These are phyloP conservation scores for Stevia rebaudiana DNA, from an alignment of 140 eudicot genomes.

Conservation along the genomic window DNA sequence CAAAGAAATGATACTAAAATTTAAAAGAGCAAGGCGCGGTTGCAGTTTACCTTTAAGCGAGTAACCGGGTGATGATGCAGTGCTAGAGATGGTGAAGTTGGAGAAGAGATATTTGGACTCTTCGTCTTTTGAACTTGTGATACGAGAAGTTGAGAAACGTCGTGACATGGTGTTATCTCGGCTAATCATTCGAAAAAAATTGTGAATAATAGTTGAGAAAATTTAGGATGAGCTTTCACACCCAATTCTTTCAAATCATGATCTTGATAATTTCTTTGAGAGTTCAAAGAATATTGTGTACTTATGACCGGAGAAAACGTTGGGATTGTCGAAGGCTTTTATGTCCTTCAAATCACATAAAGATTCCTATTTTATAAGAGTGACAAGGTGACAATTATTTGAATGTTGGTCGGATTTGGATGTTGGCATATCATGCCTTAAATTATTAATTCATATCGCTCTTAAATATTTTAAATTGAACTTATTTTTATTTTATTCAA, in stretches of 20 bases:
- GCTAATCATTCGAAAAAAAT: constrained; percentile 56
- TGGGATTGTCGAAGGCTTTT: constrained; percentile 12
- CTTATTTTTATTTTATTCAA: too few relatives aligned
- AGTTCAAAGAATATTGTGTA: constrained; percentile 26
- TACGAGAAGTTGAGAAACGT: constrained; percentile 65
- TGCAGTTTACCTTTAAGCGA: constrained; percentile 43
- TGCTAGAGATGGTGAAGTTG: constrained; percentile 71
- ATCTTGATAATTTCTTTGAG: constrained; percentile 38
- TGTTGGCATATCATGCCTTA: constrained; percentile 19
- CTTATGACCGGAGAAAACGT: constrained; percentile 18
- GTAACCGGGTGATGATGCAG: constrained; percentile 91
- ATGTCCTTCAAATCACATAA: constrained; percentile 14
- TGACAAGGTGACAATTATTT: constrained; percentile 21
- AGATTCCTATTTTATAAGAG: constrained; percentile 21
- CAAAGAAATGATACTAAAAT: too few relatives aligned
- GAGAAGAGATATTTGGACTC: constrained; percentile 52
- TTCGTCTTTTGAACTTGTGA: constrained; percentile 65
- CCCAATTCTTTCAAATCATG: constrained; percentile 57
- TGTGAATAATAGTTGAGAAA: too few relatives aligned
- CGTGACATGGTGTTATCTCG: constrained; percentile 70
- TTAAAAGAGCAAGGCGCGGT: background rate
- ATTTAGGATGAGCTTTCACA: constrained; percentile 61
- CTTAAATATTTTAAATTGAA: background rate
- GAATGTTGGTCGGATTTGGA: constrained; percentile 24
- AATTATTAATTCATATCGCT: constrained; percentile 4